phyloP scores from a whole-genome alignment of 805 yeast genomes.

The Yamadazyma ubonensis region DNA sequence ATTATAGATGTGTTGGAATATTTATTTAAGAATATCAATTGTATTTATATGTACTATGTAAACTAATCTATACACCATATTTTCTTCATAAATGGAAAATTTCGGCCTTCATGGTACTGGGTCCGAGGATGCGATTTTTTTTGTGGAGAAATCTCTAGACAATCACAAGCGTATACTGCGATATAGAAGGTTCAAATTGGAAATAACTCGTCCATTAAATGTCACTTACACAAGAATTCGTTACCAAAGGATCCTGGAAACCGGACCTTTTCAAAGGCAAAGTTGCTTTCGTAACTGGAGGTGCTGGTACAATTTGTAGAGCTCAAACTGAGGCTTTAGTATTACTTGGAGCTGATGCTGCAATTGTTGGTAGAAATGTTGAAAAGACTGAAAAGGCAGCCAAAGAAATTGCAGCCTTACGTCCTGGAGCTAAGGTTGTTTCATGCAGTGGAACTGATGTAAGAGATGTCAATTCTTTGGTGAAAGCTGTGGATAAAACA shows the following conservation, averaged over 20 bases:
- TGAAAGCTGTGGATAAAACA: conserved; percentile 61
- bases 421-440: conserved; percentile 62
- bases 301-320: conserved; percentile 91
- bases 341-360: conserved; percentile 82
- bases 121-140: neutral
- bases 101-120: neutral
- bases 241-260: conserved; percentile 41
- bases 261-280: conserved; percentile 73
- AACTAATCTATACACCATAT: neutral
- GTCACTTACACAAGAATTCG: conserved; percentile 19
- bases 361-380: conserved; percentile 74
- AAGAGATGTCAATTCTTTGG: conserved; percentile 57
- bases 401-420: conserved; percentile 51
- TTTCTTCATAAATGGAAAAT: neutral
- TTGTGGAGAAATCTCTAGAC: conserved; percentile 1
- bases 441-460: conserved; percentile 76
- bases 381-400: conserved; percentile 69
- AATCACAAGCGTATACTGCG: neutral
- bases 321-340: conserved; percentile 86
- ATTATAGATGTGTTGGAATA: neutral
- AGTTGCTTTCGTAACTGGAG: conserved; percentile 91
- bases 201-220: too few species aligned
- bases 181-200: too few species aligned
- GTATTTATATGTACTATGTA: conserved; percentile 2
- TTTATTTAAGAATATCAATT: neutral